Evolutionary conservation across 2,329 filamentous ascomycete genomes (phyloP), one percentile per base, ranked within the genome.

Genomic region (Ophiosphaerella herpotricha): DNA sequence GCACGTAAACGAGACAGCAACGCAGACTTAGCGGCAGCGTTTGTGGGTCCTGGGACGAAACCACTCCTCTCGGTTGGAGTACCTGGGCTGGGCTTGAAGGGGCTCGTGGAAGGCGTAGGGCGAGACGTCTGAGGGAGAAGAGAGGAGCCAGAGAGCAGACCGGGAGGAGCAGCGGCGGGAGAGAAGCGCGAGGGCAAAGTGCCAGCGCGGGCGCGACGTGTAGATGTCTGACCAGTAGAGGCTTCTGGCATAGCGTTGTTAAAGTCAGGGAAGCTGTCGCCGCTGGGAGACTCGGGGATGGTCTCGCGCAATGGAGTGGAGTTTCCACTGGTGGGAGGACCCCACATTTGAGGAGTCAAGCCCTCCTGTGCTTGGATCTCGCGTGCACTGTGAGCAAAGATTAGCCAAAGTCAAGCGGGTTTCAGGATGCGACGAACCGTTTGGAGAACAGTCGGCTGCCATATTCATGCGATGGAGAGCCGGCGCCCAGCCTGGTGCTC

Each of bases 331-430:
- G 93, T 96, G 41, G 94, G 93, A 60, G 94, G 93, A 9, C 94
- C 91, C 94, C 94, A 97, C 44, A 87, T 75, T 74, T 84, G 82
- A 68, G 81, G 87, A 71, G 80, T 78, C 42, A 96, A 82, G 43
- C 92, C 92, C 82, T 97, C 93, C 77, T 97, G 92, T 46, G 92
- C 92, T 78, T 97, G 93, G 55, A 97, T 97, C 75, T 99, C 94
- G 73, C 94, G 85, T 60, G 94, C 92, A 71, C 93, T 96, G 66
- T 54, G 42, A 52, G 59, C 49, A 43, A 52, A 60, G 26, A 62
- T 73, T 67, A 73, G 69, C 62, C 46, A 60, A 42, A 56, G 52
- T 54, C 42, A 49, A 52, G 40, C 48, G 48, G 63, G 66, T 70
- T 70, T 58, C 64, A 70, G 55, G 50, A 52, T 61, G 57, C 50